phyloP scores from a whole-genome alignment of 345 rosid genomes.

The Euphorbia pulcherrima region DNA sequence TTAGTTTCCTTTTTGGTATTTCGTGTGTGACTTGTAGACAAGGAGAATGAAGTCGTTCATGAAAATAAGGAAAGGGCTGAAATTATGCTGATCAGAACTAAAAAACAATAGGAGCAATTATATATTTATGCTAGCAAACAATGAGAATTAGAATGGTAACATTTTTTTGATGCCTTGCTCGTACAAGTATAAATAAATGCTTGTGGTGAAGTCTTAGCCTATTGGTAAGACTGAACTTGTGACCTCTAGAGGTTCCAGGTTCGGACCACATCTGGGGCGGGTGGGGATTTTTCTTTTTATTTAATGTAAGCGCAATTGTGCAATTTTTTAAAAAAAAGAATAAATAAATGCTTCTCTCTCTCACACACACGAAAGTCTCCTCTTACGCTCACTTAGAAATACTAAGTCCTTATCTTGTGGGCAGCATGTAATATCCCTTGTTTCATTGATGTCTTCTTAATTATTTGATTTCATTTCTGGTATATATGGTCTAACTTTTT shows the following conservation, averaged over 20 bases:
- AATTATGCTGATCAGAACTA: not conserved
- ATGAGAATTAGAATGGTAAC: not conserved
- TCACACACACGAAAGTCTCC: not conserved
- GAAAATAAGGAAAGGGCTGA: not conserved
- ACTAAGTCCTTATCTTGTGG: not conserved
- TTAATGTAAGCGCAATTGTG: too few species aligned
- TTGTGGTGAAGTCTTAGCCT: too few species aligned
- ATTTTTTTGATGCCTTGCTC: not conserved
- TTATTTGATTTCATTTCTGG: not conserved
- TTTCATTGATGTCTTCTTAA: not conserved
- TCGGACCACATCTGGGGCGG: too few species aligned
- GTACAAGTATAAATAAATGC: not conserved
- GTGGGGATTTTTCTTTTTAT: too few species aligned
- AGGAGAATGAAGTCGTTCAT: not conserved
- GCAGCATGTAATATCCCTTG: not conserved
- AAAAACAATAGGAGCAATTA: not conserved
- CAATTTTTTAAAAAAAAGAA: too few species aligned
- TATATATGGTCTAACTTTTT: constrained; percentile 3
- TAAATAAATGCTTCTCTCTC: not conserved
- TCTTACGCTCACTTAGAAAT: not conserved
- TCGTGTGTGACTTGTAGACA: not conserved
- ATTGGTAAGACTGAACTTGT: too few species aligned
- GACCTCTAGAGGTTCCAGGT: too few species aligned
- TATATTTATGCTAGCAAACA: not conserved
- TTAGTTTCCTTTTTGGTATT: constrained; percentile 5